A percentile compares a stretch with the other conserved stretches of the same genome.
Evolutionary conservation across 192 early-diverging fungal species (phyloP).

Genomic region (Mortierella antarctica): DNA sequence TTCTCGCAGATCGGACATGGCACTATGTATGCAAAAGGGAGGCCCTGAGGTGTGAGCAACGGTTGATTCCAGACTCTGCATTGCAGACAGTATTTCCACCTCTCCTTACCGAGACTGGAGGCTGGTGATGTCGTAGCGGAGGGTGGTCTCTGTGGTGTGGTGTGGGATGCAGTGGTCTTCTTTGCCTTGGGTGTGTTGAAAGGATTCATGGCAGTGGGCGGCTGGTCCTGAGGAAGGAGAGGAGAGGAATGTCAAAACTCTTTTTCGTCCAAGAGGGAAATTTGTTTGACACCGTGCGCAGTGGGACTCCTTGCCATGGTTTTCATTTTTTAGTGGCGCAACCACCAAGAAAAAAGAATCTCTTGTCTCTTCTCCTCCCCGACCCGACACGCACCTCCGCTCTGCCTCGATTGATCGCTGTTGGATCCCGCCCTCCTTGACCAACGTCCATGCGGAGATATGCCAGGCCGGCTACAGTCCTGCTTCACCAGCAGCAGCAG

Average conservation of each 20-base stretch:
- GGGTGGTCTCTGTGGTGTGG: conserved; percentile 1
- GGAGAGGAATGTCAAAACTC: neutral
- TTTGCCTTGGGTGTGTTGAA: conserved; percentile 15
- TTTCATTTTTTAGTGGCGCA: too few species aligned
- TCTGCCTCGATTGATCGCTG: too few species aligned
- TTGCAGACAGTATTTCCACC: neutral
- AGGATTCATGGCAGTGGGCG: neutral
- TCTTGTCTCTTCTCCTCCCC: too few species aligned
- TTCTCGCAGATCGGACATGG: conserved; percentile 63
- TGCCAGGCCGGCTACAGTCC: neutral
- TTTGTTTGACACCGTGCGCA: too few species aligned
- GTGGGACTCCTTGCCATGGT: too few species aligned
- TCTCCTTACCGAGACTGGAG: conserved; percentile 10
- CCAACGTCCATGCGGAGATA: conserved; percentile 8
- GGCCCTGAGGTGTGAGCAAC: neutral
- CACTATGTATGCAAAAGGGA: conserved; percentile 28
- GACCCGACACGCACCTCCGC: too few species aligned
- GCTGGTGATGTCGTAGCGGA: neutral
- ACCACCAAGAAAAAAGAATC: too few species aligned
- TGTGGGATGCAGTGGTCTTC: neutral
- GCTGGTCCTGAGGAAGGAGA: neutral
- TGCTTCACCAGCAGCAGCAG: neutral
- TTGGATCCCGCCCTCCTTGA: too few species aligned
- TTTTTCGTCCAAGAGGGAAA: too few species aligned
- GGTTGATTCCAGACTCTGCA: neutral